These are phyloP conservation scores for Persicaria tinctoria DNA, from an alignment of 148 eudicot species.

Conservation along the genomic window DNA sequence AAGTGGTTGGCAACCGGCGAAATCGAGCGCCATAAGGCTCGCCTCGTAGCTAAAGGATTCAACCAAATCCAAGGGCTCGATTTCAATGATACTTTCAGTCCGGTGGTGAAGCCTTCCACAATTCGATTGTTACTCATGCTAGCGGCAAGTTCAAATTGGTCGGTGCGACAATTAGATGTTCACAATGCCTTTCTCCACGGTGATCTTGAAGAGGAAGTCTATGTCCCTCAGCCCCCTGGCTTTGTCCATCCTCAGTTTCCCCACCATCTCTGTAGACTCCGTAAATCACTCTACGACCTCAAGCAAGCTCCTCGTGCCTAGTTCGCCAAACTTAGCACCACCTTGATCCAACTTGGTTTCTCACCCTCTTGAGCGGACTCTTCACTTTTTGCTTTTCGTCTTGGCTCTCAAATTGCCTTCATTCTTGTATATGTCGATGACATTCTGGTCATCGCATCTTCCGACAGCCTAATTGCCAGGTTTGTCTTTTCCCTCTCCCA, in stretches of 20 bases:
- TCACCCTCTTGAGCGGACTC: not conserved
- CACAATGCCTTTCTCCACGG: not conserved
- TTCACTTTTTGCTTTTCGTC: not conserved
- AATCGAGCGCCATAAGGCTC: too few species aligned
- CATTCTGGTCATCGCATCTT: too few species aligned
- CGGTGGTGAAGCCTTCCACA: not conserved
- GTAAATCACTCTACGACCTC: not conserved
- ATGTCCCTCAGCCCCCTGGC: not conserved
- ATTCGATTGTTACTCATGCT: not conserved
- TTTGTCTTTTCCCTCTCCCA: too few species aligned
- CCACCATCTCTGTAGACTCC: not conserved
- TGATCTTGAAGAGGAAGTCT: not conserved
- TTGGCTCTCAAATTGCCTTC: too few species aligned
- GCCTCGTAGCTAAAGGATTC: too few species aligned
- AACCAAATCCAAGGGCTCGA: too few species aligned
- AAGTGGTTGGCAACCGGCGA: too few species aligned
- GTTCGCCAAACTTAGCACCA: not conserved
- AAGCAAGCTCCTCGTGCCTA: not conserved
- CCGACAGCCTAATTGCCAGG: too few species aligned
- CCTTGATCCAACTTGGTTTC: not conserved
- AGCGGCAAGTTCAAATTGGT: not conserved
- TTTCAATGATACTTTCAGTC: not conserved
- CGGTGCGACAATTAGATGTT: not conserved
- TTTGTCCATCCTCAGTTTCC: not conserved
- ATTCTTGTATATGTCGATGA: too few species aligned